These are phyloP conservation scores for Acacia crassicarpa DNA, from an alignment of 306 rosid genomes.

Conservation along the genomic window DNA sequence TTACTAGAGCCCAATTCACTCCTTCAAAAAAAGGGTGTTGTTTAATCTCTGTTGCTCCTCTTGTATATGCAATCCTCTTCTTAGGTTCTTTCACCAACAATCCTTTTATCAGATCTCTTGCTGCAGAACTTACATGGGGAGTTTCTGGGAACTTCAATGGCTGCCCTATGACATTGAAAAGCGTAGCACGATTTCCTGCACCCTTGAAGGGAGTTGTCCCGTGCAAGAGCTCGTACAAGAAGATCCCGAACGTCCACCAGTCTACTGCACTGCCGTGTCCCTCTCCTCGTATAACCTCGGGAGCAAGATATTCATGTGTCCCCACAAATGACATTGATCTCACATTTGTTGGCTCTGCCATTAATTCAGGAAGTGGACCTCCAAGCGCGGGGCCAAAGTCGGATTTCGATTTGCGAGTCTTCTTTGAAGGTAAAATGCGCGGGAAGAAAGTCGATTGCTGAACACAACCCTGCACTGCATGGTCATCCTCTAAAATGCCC, in stretches of 20 bases:
- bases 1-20: constrained; percentile 90
- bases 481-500: constrained; percentile 45
- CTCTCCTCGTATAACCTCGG: constrained; percentile 82
- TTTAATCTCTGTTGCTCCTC: constrained; percentile 93
- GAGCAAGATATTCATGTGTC: constrained; percentile 90
- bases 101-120: constrained; percentile 72
- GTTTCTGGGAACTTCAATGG: constrained; percentile 79
- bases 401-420: constrained; percentile 77
- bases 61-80: constrained; percentile 71
- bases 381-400: constrained; percentile 66
- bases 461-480: constrained; percentile 43
- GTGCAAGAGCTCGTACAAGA: constrained; percentile 76
- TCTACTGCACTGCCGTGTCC: constrained; percentile 96
- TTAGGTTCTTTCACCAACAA: constrained; percentile 81
- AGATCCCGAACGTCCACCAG: constrained; percentile 97
- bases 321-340: constrained; percentile 93
- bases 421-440: constrained; percentile 69
- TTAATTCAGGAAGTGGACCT: constrained; percentile 70
- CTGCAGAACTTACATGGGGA: constrained; percentile 54
- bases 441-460: constrained; percentile 76
- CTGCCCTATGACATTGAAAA: constrained; percentile 78
- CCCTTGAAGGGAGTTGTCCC: constrained; percentile 95
- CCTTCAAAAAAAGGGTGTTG: constrained; percentile 92
- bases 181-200: constrained; percentile 73
- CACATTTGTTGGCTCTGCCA: constrained; percentile 90